Conservation (phyloP, 148 eudicot species). For the Spergularia bocconei region DNA sequence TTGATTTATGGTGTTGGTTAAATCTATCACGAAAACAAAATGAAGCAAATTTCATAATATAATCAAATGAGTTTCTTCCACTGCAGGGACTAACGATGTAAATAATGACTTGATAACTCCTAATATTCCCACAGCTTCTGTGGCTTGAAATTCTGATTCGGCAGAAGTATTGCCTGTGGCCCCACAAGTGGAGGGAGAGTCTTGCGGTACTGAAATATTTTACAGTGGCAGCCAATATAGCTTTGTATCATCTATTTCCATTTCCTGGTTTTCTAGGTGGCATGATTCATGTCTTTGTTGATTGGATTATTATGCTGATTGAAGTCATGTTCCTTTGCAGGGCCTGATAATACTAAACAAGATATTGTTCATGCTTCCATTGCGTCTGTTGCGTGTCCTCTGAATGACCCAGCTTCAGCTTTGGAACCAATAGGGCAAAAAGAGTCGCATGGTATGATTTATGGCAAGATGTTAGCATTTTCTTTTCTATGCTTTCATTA, state of each 20-base stretch:
- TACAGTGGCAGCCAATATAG: no score
- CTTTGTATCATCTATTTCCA: no score
- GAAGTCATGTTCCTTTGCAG: neutral
- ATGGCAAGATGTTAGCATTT: no score
- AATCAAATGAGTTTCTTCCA: neutral
- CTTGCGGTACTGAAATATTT: no score
- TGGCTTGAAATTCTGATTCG: neutral
- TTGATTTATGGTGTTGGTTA: no score
- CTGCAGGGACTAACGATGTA: neutral
- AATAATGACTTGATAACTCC: neutral
- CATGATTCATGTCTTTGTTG: no score
- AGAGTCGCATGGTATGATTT: conserved; percentile 5
- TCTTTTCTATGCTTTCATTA: neutral
- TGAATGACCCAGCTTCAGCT: neutral
- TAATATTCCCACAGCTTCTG: neutral
- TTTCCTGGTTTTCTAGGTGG: no score
- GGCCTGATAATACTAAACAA: neutral
- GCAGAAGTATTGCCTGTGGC: no score
- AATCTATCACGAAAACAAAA: neutral
- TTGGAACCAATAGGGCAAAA: neutral
- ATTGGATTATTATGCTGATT: neutral
- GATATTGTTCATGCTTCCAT: neutral
- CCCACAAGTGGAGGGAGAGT: neutral
- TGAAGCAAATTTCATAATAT: neutral
- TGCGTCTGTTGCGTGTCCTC: neutral